Percentiles rank a stretch among this genome's conserved stretches.
Evolutionary conservation across 1,284 basidiomycete genomes (phyloP).

Genomic region (Fistulinella cinereoalba): DNA sequence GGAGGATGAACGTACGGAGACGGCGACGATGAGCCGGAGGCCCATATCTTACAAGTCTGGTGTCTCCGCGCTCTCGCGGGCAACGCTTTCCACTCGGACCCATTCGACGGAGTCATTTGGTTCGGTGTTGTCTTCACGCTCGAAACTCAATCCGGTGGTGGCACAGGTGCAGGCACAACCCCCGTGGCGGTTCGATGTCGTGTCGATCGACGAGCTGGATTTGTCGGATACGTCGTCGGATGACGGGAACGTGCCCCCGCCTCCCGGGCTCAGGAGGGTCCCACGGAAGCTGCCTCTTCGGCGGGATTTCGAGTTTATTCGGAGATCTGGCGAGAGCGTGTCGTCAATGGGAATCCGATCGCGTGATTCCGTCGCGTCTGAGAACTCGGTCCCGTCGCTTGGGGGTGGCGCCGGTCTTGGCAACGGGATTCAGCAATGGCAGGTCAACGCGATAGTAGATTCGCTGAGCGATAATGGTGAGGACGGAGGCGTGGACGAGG

Average conservation of each 20-base stretch:
- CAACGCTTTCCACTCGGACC: constrained; percentile 24
- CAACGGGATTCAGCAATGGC: constrained; percentile 70
- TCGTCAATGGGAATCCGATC: constrained; percentile 73
- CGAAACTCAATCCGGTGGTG: constrained; percentile 39
- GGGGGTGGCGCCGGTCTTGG: constrained; percentile 44
- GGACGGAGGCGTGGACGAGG: constrained; percentile 75
- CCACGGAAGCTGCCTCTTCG: constrained; percentile 62
- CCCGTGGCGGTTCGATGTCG: constrained; percentile 62
- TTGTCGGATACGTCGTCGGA: constrained; percentile 69
- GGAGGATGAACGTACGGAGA: constrained; percentile 25
- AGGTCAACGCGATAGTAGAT: constrained; percentile 74
- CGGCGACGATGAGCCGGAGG: constrained; percentile 10
- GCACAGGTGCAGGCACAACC: constrained; percentile 35
- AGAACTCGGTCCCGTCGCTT: constrained; percentile 43
- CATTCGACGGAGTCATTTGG: constrained; percentile 60
- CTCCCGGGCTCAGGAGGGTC: constrained; percentile 55
- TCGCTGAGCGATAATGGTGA: constrained; percentile 74
- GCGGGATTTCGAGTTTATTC: constrained; percentile 74
- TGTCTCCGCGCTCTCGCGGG: constrained; percentile 21
- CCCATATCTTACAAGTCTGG: constrained; percentile 21
- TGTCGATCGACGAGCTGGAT: constrained; percentile 72
- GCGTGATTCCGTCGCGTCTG: constrained; percentile 50
- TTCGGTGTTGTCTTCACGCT: constrained; percentile 35
- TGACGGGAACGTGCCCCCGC: constrained; percentile 30
- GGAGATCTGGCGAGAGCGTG: constrained; percentile 62